A percentile compares a stretch with the other conserved stretches of the same genome.
Conservation (phyloP, 2,329 filamentous ascomycete genomes). For the Ramularia endophylla region DNA sequence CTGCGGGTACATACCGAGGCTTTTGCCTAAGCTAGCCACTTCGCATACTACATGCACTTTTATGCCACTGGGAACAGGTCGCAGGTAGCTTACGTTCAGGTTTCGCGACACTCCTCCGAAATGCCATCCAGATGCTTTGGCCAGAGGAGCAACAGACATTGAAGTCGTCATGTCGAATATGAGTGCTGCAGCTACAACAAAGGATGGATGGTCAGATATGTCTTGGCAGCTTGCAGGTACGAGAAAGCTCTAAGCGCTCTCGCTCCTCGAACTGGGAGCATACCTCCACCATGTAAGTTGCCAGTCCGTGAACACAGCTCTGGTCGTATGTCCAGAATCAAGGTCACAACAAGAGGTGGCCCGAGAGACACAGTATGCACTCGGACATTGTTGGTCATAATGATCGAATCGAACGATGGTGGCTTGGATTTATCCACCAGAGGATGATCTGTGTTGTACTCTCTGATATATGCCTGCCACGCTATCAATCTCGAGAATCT, state of each 20-base stretch:
- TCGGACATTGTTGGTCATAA: conserved; percentile 3
- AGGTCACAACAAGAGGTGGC: neutral
- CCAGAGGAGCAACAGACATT: conserved; percentile 1
- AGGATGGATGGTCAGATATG: no score
- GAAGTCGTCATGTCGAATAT: conserved; percentile 2
- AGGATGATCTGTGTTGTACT: conserved; percentile 1
- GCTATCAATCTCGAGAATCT: no score
- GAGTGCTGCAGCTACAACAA: neutral
- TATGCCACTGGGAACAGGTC: conserved; percentile 1
- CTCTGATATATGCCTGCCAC: neutral
- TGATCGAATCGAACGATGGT: neutral
- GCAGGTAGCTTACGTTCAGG: conserved; percentile 1
- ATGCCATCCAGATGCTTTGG: neutral
- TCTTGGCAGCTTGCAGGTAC: no score
- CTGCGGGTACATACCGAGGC: neutral
- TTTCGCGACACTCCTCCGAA: neutral
- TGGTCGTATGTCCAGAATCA: neutral
- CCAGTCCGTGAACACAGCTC: neutral
- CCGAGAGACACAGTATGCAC: neutral
- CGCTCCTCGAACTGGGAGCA: no score
- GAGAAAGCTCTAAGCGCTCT: no score
- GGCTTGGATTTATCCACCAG: neutral
- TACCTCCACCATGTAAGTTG: neutral
- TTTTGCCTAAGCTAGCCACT: neutral
- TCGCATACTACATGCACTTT: conserved; percentile 1